Conservation (phyloP, 306 rosid genomes). For the Vicia sativa region DNA sequence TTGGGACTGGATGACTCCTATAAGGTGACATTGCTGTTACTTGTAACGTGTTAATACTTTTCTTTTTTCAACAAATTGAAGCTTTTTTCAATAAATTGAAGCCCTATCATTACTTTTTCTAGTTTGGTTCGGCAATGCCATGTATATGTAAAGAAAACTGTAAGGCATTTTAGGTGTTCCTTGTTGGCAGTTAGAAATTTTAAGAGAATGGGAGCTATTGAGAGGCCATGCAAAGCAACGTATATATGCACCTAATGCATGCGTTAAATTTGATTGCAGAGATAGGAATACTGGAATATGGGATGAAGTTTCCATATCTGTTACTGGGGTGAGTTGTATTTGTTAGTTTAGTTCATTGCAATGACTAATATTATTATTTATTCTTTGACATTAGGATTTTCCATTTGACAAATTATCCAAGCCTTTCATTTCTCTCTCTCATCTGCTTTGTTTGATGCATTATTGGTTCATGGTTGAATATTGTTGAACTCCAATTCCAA, state of each 20-base stretch:
- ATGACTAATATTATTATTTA: conserved; percentile 3
- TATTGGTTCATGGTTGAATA: conserved; percentile 25
- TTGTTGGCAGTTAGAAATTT: conserved; percentile 19
- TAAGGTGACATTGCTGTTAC: conserved; percentile 67
- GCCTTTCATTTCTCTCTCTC: conserved; percentile 22
- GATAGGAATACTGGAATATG: conserved; percentile 99
- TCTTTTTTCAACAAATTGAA: conserved; percentile 8
- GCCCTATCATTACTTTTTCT: conserved; percentile 1
- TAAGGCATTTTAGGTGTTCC: conserved; percentile 14
- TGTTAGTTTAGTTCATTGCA: conserved; percentile 29
- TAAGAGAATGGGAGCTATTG: conserved; percentile 26
- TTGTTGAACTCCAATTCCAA: conserved; percentile 28
- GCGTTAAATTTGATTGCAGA: conserved; percentile 53
- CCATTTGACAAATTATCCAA: neutral
- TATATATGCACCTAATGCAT: conserved; percentile 32
- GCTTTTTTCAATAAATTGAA: neutral
- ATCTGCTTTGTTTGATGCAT: neutral
- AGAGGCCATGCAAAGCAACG: conserved; percentile 24
- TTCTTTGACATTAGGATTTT: conserved; percentile 14
- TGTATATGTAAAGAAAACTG: neutral
- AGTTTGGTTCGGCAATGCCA: conserved; percentile 19
- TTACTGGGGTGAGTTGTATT: conserved; percentile 80
- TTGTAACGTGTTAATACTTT: conserved; percentile 28
- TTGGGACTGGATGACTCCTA: conserved; percentile 99
- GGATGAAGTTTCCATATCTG: conserved; percentile 86